phyloP scores from a whole-genome alignment of 495 filamentous ascomycete species.

The Lasiosphaeria miniovina region DNA sequence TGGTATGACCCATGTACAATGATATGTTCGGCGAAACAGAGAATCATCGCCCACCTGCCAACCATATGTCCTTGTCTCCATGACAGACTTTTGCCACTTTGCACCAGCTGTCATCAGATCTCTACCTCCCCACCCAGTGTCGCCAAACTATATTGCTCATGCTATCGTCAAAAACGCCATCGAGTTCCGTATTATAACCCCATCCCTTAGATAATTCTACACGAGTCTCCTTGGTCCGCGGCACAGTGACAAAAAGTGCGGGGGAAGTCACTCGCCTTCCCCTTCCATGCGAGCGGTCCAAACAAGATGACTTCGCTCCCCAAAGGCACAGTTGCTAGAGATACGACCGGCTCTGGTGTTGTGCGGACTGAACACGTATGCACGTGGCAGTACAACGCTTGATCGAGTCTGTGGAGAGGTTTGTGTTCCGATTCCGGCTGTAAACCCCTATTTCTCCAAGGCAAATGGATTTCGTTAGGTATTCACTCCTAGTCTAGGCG shows the following conservation, averaged over 20 bases:
- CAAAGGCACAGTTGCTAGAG: not conserved
- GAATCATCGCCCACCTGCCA: slow-evolving; percentile 27
- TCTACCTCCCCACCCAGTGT: slow-evolving; percentile 21
- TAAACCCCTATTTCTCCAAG: not conserved
- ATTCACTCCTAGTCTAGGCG: too few relatives aligned
- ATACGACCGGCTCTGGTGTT: not conserved
- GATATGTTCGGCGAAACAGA: slow-evolving; percentile 45
- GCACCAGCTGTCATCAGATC: slow-evolving; percentile 14
- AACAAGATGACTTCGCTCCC: not conserved
- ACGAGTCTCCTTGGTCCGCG: slow-evolving; percentile 26
- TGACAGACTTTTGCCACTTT: slow-evolving; percentile 23
- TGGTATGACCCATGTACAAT: slow-evolving; percentile 21
- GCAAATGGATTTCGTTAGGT: too few relatives aligned
- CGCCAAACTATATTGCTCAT: slow-evolving; percentile 33
- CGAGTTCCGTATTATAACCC: slow-evolving; percentile 17
- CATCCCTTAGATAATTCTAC: slow-evolving; percentile 27
- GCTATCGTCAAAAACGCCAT: slow-evolving; percentile 37
- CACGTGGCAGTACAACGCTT: too few relatives aligned
- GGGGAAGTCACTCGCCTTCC: not conserved
- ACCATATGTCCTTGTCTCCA: slow-evolving; percentile 33
- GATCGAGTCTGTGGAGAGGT: too few relatives aligned
- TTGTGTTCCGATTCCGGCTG: not conserved
- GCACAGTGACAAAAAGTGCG: not conserved
- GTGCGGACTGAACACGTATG: not conserved
- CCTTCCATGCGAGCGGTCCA: not conserved